Conservation (phyloP, 2,329 filamentous ascomycete genomes). For the Pseudocercospora vitis region DNA sequence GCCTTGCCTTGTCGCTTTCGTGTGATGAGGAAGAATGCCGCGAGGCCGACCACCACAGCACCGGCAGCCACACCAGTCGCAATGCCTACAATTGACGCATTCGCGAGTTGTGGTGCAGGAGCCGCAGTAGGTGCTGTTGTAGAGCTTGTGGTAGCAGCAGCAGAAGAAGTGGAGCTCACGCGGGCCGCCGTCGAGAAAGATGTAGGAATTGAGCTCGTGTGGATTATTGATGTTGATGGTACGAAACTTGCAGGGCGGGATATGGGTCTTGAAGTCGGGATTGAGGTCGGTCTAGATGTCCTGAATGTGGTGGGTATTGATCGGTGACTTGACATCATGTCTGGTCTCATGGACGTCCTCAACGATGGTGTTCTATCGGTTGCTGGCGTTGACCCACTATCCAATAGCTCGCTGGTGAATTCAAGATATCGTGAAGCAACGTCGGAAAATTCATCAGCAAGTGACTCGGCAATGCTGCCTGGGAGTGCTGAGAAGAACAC, state of each 20-base stretch:
- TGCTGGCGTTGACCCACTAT: no score
- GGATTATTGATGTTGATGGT: slow-evolving; percentile 4
- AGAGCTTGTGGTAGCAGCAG: slow-evolving; percentile 1
- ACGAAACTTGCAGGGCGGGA: neutral
- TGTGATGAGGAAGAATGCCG: slow-evolving; percentile 19
- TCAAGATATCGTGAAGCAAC: neutral
- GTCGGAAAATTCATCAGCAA: slow-evolving; percentile 15
- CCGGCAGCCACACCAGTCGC: slow-evolving; percentile 26
- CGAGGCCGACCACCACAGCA: slow-evolving; percentile 23
- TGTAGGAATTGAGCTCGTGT: slow-evolving; percentile 1
- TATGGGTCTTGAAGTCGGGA: neutral
- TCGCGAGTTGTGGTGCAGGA: slow-evolving; percentile 4
- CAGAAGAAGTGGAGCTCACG: slow-evolving; percentile 9
- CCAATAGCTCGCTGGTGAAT: neutral
- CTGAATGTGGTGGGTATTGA: neutral
- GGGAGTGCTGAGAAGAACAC: slow-evolving; percentile 17
- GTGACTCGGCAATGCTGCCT: slow-evolving; percentile 12
- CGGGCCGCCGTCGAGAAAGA: slow-evolving; percentile 10
- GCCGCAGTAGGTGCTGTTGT: slow-evolving; percentile 10
- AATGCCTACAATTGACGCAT: slow-evolving; percentile 25
- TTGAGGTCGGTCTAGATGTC: neutral
- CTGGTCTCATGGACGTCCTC: neutral
- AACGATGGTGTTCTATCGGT: no score
- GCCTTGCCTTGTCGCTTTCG: slow-evolving; percentile 24
- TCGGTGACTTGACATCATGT: neutral